Percentiles rank a stretch among this genome's conserved stretches.
These are phyloP conservation scores for Komagataella populi DNA, from an alignment of 805 yeast genomes.

Conservation along the genomic window DNA sequence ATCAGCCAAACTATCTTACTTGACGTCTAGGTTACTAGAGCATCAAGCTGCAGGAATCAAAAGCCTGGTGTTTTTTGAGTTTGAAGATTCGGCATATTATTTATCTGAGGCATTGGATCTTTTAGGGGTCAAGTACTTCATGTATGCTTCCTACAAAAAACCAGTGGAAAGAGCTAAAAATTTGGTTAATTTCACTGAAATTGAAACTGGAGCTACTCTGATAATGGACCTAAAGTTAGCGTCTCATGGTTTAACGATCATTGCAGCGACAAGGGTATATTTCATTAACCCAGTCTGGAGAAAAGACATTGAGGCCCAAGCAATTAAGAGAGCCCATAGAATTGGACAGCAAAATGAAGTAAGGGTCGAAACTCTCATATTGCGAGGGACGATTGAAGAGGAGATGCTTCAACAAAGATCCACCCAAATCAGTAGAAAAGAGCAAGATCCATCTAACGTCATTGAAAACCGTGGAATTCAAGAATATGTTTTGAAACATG, in stretches of 20 bases:
- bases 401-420: constrained; percentile 37
- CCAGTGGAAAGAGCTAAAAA: constrained; percentile 36
- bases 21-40: constrained; percentile 38
- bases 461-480: constrained; percentile 51
- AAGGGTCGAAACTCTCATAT: constrained; percentile 51
- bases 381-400: constrained; percentile 53
- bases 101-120: constrained; percentile 51
- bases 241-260: constrained; percentile 56
- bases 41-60: constrained; percentile 33
- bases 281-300: constrained; percentile 67
- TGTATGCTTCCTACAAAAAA: constrained; percentile 50
- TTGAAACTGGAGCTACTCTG: constrained; percentile 35
- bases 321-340: constrained; percentile 65
- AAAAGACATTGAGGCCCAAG: constrained; percentile 58
- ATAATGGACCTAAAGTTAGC: constrained; percentile 59
- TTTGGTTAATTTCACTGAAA: constrained; percentile 32
- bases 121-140: constrained; percentile 42
- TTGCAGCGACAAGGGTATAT: constrained; percentile 55
- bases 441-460: constrained; percentile 18
- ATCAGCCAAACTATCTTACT: constrained; percentile 50
- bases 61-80: constrained; percentile 54
- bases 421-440: neutral
- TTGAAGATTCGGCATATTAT: constrained; percentile 59
- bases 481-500: constrained; percentile 34
- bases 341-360: constrained; percentile 59